Percentiles rank a stretch among this genome's conserved stretches.
phyloP scores from a whole-genome alignment of 306 rosid species.

The Cucumis melo region DNA sequence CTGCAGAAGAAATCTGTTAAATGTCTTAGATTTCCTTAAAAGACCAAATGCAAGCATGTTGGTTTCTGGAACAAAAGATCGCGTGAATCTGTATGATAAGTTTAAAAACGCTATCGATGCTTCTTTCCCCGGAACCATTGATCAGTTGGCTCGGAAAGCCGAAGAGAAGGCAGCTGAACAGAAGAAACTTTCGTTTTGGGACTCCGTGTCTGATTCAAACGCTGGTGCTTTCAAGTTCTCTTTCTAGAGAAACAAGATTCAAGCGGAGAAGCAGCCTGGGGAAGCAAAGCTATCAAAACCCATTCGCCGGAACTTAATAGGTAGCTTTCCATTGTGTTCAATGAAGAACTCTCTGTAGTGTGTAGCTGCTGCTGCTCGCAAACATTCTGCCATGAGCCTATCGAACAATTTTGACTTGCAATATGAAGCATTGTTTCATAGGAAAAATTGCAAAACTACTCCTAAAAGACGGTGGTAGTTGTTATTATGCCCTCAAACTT shows the following conservation, averaged over 20 bases:
- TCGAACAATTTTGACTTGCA: background rate
- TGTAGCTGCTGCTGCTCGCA: background rate
- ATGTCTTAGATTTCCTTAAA: conserved; percentile 75
- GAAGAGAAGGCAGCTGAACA: conserved; percentile 46
- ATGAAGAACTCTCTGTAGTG: too few species aligned
- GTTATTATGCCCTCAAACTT: too few species aligned
- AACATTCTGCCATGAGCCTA: background rate
- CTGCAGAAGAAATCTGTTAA: conserved; percentile 74
- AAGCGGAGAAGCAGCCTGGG: background rate
- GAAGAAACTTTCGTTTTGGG: conserved; percentile 65
- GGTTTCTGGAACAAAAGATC: conserved; percentile 82
- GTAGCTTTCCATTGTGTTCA: background rate
- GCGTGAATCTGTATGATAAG: conserved; percentile 69
- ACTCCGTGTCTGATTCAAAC: conserved; percentile 49
- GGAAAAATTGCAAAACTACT: background rate
- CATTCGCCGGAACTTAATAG: background rate
- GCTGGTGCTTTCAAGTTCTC: conserved; percentile 84
- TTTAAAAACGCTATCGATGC: conserved; percentile 65
- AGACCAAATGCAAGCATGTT: conserved; percentile 71
- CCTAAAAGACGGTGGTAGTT: too few species aligned
- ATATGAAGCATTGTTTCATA: background rate
- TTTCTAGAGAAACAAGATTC: conserved; percentile 23
- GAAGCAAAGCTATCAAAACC: background rate
- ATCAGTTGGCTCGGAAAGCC: conserved; percentile 38
- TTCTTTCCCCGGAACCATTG: conserved; percentile 58